Conservation (phyloP, 441 rosid genomes). For the Gossypium davidsonii region DNA sequence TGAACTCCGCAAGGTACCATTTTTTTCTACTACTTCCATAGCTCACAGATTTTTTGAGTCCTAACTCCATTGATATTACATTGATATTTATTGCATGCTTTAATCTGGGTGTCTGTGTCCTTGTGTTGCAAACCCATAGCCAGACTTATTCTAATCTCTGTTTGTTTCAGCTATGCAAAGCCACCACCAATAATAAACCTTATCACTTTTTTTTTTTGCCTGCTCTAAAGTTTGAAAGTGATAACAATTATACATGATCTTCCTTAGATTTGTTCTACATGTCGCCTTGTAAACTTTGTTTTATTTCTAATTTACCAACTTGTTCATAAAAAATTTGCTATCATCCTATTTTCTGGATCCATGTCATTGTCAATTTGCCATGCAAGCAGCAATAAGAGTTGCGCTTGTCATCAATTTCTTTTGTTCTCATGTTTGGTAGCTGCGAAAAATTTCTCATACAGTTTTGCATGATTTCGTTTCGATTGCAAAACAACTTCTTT, state of each 20-base stretch:
- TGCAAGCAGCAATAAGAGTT: conserved; percentile 16
- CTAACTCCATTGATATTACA: neutral
- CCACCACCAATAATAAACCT: conserved; percentile 10
- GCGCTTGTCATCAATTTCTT: neutral
- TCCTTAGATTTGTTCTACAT: neutral
- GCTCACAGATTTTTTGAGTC: conserved; percentile 21
- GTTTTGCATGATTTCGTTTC: neutral
- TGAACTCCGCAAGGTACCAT: conserved; percentile 61
- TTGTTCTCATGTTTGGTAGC: conserved; percentile 7
- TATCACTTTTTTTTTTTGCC: neutral
- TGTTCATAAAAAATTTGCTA: neutral
- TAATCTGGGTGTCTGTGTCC: conserved; percentile 37
- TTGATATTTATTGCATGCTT: conserved; percentile 29
- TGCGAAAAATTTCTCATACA: neutral
- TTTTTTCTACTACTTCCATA: conserved; percentile 8
- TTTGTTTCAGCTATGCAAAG: conserved; percentile 23
- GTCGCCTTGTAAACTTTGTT: neutral
- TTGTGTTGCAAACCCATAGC: conserved; percentile 17
- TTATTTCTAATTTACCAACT: neutral
- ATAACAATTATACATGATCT: neutral
- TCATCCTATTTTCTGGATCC: neutral
- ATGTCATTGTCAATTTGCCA: conserved; percentile 5
- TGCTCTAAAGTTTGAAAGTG: neutral
- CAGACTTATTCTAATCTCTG: conserved; percentile 39
- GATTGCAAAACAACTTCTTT: neutral